These are phyloP conservation scores for Diospyros kaki DNA, from an alignment of 148 eudicot genomes.

Conservation along the genomic window DNA sequence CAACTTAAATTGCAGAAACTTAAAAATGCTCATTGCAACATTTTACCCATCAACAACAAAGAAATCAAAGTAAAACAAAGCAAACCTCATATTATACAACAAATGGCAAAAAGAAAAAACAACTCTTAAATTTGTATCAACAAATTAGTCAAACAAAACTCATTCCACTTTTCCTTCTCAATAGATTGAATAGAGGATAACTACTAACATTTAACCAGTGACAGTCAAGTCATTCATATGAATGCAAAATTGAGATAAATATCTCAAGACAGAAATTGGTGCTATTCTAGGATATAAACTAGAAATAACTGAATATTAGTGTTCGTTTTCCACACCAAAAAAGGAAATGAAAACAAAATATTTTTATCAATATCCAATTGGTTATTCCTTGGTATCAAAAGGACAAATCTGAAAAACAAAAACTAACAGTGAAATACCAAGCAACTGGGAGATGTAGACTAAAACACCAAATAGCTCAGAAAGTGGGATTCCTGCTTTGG, in stretches of 20 bases:
- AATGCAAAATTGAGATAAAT: constrained; percentile 13
- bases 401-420: neutral
- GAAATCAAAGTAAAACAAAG: neutral
- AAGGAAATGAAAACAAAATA: neutral
- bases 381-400: neutral
- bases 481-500: too few relatives aligned
- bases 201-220: neutral
- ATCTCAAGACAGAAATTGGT: neutral
- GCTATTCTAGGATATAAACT: neutral
- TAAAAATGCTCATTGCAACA: neutral
- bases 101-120: too few relatives aligned
- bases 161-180: too few relatives aligned
- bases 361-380: neutral
- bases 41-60: neutral
- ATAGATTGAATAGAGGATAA: neutral
- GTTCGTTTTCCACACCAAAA: too few relatives aligned
- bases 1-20: neutral
- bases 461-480: neutral
- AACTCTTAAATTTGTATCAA: neutral
- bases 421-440: neutral
- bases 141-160: neutral
- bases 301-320: constrained; percentile 1
- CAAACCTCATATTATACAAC: too few relatives aligned
- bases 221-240: neutral
- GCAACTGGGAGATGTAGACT: neutral